Conservation (phyloP, 169 alveolate genomes). For the Eimeria maxima region DNA sequence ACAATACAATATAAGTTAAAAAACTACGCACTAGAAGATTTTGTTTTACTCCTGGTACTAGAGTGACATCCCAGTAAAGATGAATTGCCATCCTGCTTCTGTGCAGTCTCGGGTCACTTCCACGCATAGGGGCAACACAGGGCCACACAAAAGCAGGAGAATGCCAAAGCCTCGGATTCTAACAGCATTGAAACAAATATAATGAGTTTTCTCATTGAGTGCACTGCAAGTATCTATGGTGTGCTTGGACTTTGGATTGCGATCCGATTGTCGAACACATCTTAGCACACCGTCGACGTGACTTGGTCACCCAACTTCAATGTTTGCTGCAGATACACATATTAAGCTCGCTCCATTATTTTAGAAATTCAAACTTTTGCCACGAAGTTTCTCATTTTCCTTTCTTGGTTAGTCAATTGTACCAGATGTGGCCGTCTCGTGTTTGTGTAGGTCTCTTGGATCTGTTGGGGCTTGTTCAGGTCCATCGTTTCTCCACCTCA, state of each 20-base stretch:
- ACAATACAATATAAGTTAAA: background rate
- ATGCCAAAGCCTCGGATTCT: background rate
- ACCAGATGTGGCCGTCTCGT: background rate
- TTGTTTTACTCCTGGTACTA: background rate
- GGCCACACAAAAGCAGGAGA: background rate
- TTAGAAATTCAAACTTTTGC: background rate
- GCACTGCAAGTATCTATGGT: background rate
- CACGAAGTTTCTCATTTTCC: background rate
- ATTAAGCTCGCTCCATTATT: background rate
- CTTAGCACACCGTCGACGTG: background rate
- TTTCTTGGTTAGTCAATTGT: background rate
- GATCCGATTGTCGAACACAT: background rate
- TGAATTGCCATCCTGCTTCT: background rate
- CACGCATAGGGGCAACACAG: background rate
- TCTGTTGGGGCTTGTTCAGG: conserved; percentile 10
- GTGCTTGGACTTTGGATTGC: background rate
- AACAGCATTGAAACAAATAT: background rate
- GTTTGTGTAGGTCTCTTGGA: no score
- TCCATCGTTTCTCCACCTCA: background rate
- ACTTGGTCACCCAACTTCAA: background rate
- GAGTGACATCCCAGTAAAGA: background rate
- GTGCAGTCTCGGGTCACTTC: background rate
- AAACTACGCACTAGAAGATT: background rate
- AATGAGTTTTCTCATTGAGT: background rate
- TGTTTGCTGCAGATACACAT: background rate